Base-by-base conservation (phyloP, 768 basidiomycete species). In the Hortiboletus campestris region DNA sequence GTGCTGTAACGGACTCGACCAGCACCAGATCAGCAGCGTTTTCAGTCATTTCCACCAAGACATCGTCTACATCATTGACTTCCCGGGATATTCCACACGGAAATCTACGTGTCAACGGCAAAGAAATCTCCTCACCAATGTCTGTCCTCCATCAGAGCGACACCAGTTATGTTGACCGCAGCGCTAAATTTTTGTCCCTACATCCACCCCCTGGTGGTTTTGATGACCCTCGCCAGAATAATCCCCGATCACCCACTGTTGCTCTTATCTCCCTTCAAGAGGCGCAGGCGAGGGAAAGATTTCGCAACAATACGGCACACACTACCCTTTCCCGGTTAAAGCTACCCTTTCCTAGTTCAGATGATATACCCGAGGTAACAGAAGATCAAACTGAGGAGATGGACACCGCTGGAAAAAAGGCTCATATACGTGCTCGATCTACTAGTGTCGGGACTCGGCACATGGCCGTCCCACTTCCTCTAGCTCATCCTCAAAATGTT, bases 191-290 rank as follows among this genome's bases (percentile, higher is more conserved):
- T 31, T n/a, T 72, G 34, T 66, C 70, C 28, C 46, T 72, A 55
- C 63, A 76, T 67, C 67, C 75, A 40, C 63, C 65, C 5, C 64
- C 67, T 50, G 28, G 62, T 63, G 49, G 73, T 61, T 42, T 74
- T 28, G 72, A 69, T 44, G 67, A 65, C 12, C 69, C 79, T n/a
- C 81, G 78, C 12, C 84, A 83, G 81, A 73, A 70, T 40, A 84
- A 84, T 49, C 76, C 58, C 55, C 64, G 71, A 9, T 72, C 80
- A 13, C 78, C 84, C 20, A 72, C 80, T 16, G 84, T 90, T 58
- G 76, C 81, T 31, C 79, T 92, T 38, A 91, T 91, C 47, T 82
- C 88, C 6, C 75, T 91, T 50, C 86, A 91, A 64, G 88, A 92
- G 73, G 89, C 89, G 4, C 83, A 89, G 61, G 88, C 84, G 13